Evolutionary conservation across 768 basidiomycete species (phyloP).

Genomic region (Suillus luteus): DNA sequence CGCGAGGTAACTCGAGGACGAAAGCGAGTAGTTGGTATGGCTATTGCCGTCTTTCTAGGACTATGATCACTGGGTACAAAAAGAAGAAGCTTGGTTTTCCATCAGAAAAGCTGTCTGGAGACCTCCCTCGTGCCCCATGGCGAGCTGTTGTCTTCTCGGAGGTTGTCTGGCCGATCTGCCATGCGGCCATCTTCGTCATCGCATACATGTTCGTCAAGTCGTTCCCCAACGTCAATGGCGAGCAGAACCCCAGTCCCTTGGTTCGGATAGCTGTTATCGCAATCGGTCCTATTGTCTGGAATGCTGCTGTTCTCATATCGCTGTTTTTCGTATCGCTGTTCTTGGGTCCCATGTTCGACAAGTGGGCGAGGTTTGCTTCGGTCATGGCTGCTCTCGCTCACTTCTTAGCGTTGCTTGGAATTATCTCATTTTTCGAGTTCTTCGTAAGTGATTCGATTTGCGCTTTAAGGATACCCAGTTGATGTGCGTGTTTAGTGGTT

Average conservation of each 20-base stretch:
- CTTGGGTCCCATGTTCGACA: conserved; percentile 85
- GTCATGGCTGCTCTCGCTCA: conserved; percentile 94
- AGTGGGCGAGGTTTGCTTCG: conserved; percentile 86
- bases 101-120: conserved; percentile 94
- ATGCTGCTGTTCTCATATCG: conserved; percentile 80
- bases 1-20: conserved; percentile 92
- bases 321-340: conserved; percentile 93
- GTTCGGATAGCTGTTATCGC: conserved; percentile 88
- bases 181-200: conserved; percentile 76
- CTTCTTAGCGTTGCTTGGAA: conserved; percentile 74
- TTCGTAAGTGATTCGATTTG: conserved; percentile 62
- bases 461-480: conserved; percentile 8
- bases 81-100: conserved; percentile 98
- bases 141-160: conserved; percentile 80
- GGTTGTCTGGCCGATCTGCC: conserved; percentile 76
- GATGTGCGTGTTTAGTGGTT: conserved; percentile 66
- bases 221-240: conserved; percentile 68
- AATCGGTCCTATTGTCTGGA: conserved; percentile 93
- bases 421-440: conserved; percentile 93
- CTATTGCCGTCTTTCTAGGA: conserved; percentile 95
- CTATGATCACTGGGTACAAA: conserved; percentile 99
- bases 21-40: conserved; percentile 99
- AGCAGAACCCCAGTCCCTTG: conserved; percentile 75
- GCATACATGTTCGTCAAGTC: conserved; percentile 95
- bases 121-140: conserved; percentile 92